phyloP scores from a whole-genome alignment of 2,329 filamentous ascomycete species.

The Penicillium sp. region DNA sequence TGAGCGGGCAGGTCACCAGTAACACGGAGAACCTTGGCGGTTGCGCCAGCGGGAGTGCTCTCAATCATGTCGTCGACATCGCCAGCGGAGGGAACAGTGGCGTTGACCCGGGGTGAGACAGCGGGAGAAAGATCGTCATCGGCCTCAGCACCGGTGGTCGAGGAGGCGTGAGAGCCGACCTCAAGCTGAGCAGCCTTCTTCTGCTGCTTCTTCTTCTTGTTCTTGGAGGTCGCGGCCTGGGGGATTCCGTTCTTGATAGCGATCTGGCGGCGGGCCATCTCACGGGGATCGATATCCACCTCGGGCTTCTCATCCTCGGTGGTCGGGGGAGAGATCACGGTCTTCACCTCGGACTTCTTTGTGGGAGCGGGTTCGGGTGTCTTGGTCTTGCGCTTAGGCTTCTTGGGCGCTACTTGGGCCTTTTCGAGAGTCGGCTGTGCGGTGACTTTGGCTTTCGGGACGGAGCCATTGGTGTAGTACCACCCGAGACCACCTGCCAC shows the following conservation, averaged over 20 bases:
- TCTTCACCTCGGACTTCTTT: conserved; percentile 37
- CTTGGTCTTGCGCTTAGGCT: conserved; percentile 47
- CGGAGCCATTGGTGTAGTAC: conserved; percentile 45
- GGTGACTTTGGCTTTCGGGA: conserved; percentile 36
- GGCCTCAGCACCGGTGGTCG: conserved; percentile 73
- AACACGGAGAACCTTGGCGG: conserved; percentile 77
- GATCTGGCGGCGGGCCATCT: conserved; percentile 76
- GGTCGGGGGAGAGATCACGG: conserved; percentile 31
- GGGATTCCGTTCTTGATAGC: conserved; percentile 71
- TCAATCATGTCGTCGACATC: conserved; percentile 94
- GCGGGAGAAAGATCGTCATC: conserved; percentile 79
- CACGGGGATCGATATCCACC: conserved; percentile 69
- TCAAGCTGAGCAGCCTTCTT: conserved; percentile 61
- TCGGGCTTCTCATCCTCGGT: conserved; percentile 47
- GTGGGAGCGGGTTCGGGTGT: conserved; percentile 31
- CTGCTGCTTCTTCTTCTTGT: conserved; percentile 71
- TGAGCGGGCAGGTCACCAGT: conserved; percentile 69
- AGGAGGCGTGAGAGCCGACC: conserved; percentile 65
- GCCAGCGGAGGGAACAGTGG: conserved; percentile 51
- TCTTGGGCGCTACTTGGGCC: conserved; percentile 42
- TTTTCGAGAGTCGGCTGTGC: conserved; percentile 40
- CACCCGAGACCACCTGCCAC: conserved; percentile 46
- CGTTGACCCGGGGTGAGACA: conserved; percentile 64
- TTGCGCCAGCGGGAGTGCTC: conserved; percentile 67
- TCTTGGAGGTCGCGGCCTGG: conserved; percentile 47